Evolutionary conservation across 306 rosid species (phyloP), one percentile per base, ranked within the genome.

Genomic region (Inga laurina): DNA sequence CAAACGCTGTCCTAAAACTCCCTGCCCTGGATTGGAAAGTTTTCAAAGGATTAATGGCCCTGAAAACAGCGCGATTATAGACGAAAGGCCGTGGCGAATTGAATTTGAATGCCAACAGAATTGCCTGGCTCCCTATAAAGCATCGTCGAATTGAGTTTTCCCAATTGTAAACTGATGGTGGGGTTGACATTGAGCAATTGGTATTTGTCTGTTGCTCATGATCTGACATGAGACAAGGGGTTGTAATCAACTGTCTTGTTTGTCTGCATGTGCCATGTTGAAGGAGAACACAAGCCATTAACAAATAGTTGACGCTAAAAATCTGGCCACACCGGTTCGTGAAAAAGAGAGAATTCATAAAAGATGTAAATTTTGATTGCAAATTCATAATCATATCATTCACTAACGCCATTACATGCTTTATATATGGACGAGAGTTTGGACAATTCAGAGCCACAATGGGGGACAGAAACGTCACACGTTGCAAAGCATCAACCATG

Each of bases 361-460:
- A 65, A 65, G 71, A 65, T 65, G 39, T 65, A 65, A 2, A 32
- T 14, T 13, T 65, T 32, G 71, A 14, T 65, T 32, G 71, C 43
- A 32, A 32, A 65, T 32, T 37, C 27, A 37, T 19, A 16, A 67
- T 67, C 73, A 68, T 14, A 32, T 68, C 73, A 37, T 37, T 68
- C 73, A 68, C 73, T 68, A 68, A 68, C 71, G 71, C 71, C 43
- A 65, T 65, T 32, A 64, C 39, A 64, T 64, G 69, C 69, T 27
- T 0, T 64, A 32, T 34, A 32, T 32, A 32, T 65, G 70, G 9
- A 5, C 71, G 9, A 32, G 39, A 14, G 71, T 65, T 34, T 65
- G 75, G 16, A 21, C 45, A 43, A 11, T 39, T 39, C 43, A 19
- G 75, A 70, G 10, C 11, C 34, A 24, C 15, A 72, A 72, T 72